These are phyloP conservation scores for Cyclotella kingstonii DNA, from an alignment of 108 stramenopile species.

Conservation along the genomic window DNA sequence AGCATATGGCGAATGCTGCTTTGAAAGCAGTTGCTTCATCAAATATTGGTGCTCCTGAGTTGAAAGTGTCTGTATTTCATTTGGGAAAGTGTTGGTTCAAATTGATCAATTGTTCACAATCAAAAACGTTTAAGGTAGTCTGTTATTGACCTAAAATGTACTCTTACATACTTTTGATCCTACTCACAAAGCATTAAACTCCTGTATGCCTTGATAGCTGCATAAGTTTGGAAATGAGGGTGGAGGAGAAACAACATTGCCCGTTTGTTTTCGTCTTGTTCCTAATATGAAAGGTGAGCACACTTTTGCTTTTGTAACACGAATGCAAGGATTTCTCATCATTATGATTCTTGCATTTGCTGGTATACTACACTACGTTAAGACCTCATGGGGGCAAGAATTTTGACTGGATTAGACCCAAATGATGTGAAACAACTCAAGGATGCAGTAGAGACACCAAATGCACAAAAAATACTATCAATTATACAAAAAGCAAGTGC, in stretches of 20 bases:
- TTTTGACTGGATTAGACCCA: conserved; percentile 39
- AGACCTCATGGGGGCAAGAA: conserved; percentile 47
- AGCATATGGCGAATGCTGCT: conserved; percentile 41
- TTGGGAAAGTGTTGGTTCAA: conserved; percentile 48
- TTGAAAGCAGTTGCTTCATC: conserved; percentile 23
- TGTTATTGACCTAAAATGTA: neutral
- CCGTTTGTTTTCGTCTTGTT: conserved; percentile 40
- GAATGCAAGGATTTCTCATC: neutral
- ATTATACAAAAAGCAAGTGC: conserved; percentile 41
- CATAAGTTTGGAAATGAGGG: conserved; percentile 22
- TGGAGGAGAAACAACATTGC: conserved; percentile 13
- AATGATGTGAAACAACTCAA: conserved; percentile 29
- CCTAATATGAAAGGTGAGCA: conserved; percentile 40
- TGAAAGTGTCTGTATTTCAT: conserved; percentile 41
- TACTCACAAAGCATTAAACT: neutral
- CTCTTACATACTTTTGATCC: neutral
- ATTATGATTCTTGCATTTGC: neutral
- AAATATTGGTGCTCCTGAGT: conserved; percentile 31
- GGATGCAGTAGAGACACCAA: conserved; percentile 33
- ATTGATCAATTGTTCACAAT: conserved; percentile 20
- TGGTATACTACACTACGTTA: neutral
- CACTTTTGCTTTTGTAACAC: no score
- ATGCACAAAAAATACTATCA: conserved; percentile 25
- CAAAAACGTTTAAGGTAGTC: conserved; percentile 15
- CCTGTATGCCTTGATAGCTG: conserved; percentile 5